Evolutionary conservation across 148 eudicot genomes (phyloP).

Genomic region (Rheum nobile): DNA sequence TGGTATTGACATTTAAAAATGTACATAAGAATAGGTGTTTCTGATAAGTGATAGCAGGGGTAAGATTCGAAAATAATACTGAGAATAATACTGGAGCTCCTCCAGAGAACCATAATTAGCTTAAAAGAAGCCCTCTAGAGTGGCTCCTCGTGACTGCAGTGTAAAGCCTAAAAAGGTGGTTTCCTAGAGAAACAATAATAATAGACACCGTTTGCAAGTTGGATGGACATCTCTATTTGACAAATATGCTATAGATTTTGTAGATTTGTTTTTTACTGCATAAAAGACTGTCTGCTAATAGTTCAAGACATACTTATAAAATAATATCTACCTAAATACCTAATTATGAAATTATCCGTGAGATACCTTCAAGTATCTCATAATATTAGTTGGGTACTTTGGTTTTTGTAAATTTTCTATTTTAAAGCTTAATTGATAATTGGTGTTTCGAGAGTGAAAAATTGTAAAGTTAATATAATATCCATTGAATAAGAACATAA

Average conservation of each 20-base stretch:
- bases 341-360: background rate
- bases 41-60: background rate
- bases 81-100: background rate
- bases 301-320: background rate
- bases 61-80: background rate
- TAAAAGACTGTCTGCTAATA: background rate
- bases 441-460: too few species aligned
- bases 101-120: background rate
- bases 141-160: background rate
- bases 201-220: background rate
- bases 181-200: background rate
- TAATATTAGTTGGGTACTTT: background rate
- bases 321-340: background rate
- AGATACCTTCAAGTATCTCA: background rate
- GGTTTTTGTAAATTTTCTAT: background rate
- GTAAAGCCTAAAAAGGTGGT: background rate
- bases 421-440: background rate
- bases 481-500: background rate
- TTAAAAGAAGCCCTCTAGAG: background rate
- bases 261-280: background rate
- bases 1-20: background rate
- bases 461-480: too few species aligned
- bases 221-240: background rate
- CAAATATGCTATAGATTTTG: background rate
- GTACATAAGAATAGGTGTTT: background rate